Percentiles rank a stretch among this genome's conserved stretches.
Conservation (phyloP, 805 yeast species). For the Teunomyces barrocoloradensis region DNA sequence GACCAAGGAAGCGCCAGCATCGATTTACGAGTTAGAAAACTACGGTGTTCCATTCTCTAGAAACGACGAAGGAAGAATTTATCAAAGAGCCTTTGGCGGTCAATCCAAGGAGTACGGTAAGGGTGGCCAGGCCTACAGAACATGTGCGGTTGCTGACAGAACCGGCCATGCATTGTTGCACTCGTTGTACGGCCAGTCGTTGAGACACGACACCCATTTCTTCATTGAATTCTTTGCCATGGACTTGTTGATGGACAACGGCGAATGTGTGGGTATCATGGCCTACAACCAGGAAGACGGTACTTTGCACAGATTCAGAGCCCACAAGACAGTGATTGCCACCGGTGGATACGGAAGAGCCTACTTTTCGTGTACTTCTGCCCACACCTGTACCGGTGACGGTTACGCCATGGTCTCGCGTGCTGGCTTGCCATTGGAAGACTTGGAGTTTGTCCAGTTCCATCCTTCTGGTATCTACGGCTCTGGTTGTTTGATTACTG, state of each 20-base stretch:
- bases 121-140: slow-evolving; percentile 99
- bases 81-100: slow-evolving; percentile 99
- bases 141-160: slow-evolving; percentile 99
- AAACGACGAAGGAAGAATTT: slow-evolving; percentile 93
- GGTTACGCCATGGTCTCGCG: slow-evolving; percentile 98
- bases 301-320: slow-evolving; percentile 94
- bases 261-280: slow-evolving; percentile 93
- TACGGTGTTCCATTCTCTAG: slow-evolving; percentile 98
- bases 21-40: slow-evolving; percentile 95
- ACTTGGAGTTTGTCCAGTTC: slow-evolving; percentile 96
- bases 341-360: slow-evolving; percentile 99
- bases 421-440: slow-evolving; percentile 97
- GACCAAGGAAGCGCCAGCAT: slow-evolving; percentile 97
- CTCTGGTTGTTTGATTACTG: slow-evolving; percentile 97
- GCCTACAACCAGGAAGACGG: slow-evolving; percentile 99
- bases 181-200: slow-evolving; percentile 92
- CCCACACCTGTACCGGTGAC: slow-evolving; percentile 99
- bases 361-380: slow-evolving; percentile 97
- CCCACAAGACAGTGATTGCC: slow-evolving; percentile 94
- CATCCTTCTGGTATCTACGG: slow-evolving; percentile 99
- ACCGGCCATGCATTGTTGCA: slow-evolving; percentile 97
- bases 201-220: slow-evolving; percentile 95
- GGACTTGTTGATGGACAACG: slow-evolving; percentile 92
- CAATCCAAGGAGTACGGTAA: slow-evolving; percentile 93
- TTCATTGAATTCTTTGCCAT: slow-evolving; percentile 96